phyloP scores from a whole-genome alignment of 306 rosid species.

The Prunus salicina region DNA sequence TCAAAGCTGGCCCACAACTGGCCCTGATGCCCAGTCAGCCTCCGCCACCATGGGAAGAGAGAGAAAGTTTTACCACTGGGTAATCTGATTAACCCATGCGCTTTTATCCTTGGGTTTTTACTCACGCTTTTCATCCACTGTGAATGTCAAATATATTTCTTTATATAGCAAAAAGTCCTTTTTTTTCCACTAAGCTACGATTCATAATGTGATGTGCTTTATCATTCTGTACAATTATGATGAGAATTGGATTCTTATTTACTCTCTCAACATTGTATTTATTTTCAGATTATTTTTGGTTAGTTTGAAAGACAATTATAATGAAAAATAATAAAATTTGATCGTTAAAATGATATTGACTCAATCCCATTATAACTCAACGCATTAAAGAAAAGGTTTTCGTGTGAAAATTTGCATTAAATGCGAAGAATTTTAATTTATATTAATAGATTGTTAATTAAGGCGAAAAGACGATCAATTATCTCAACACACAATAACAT shows the following conservation, averaged over 20 bases:
- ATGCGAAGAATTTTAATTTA: neutral
- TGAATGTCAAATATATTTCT: no score
- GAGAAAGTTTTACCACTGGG: neutral
- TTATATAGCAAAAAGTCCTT: no score
- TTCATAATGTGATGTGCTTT: neutral
- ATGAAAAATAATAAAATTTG: neutral
- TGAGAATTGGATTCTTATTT: neutral
- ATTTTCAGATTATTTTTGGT: neutral
- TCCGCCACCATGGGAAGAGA: constrained; percentile 13
- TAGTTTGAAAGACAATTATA: neutral
- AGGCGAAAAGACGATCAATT: neutral
- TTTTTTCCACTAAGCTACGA: no score
- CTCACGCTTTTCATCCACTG: neutral
- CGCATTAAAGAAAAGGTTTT: neutral
- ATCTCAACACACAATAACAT: neutral
- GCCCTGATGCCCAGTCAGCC: constrained; percentile 39
- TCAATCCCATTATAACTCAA: neutral
- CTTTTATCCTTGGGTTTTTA: neutral
- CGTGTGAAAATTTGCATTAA: neutral
- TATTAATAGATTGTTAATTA: no score
- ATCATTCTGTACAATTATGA: neutral
- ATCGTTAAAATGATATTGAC: no score
- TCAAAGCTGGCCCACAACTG: neutral
- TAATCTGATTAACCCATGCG: neutral
- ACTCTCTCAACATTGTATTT: neutral